A percentile compares a stretch with the other conserved stretches of the same genome.
These are phyloP conservation scores for Rhododendron vialii DNA, from an alignment of 148 eudicot species.

Conservation along the genomic window DNA sequence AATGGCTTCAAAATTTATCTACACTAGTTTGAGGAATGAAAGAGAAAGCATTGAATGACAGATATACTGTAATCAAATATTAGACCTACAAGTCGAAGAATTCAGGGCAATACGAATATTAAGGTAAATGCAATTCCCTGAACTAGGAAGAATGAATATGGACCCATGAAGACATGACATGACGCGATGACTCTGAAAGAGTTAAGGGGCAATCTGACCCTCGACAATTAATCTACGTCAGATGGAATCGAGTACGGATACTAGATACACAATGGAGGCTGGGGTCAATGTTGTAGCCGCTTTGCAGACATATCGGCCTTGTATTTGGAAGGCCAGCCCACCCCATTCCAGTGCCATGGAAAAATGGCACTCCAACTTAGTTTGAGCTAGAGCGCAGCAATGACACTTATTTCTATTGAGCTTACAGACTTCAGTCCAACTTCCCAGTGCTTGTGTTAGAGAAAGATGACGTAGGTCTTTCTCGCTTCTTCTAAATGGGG, in stretches of 20 bases:
- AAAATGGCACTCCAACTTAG: not conserved
- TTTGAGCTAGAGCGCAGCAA: not conserved
- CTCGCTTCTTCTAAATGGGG: not conserved
- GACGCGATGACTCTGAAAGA: not conserved
- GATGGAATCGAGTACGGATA: not conserved
- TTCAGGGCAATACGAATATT: not conserved
- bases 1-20: not conserved
- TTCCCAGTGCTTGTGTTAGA: not conserved
- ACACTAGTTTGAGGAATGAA: not conserved
- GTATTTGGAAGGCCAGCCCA: not conserved
- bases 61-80: not conserved
- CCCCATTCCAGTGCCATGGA: not conserved
- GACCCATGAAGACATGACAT: not conserved
- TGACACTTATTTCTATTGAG: not conserved
- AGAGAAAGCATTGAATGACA: not conserved
- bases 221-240: not conserved
- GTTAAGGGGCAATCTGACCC: not conserved
- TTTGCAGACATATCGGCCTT: not conserved
- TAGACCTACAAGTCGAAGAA: not conserved
- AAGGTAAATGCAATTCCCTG: not conserved
- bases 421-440: not conserved
- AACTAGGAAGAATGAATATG: not conserved
- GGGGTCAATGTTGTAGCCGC: not conserved
- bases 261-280: not conserved
- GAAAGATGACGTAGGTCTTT: not conserved